Base-by-base conservation (phyloP, 345 rosid species). In the Citrus maxima region DNA sequence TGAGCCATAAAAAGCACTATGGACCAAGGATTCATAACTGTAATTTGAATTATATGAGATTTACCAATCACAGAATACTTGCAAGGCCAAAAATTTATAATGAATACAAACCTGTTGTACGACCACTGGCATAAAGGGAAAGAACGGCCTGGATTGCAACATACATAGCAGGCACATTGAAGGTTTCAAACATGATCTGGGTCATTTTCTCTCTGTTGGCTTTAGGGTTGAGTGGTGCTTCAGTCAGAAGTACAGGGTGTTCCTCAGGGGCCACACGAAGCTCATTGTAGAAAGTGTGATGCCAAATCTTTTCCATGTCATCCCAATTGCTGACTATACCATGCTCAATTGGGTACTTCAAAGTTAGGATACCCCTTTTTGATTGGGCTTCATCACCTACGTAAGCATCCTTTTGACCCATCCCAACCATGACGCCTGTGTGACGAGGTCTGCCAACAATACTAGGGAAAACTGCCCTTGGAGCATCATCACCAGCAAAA, bases 401-500 rank as follows among this genome's bases (percentile, higher is more conserved):
- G 21, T 83, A 87, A 19, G 87, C 86, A 74, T 87, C 89, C 84
- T 84, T 87, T 56, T 87, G 87, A n/a, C 86, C 89, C 90, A 87
- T 85, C 34, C 88, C 90, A 70, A 85, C 85, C 90, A 87, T 87
- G 78, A 87, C 88, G 61, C 90, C 88, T 5, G 88, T 85, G 75
- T 87, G 88, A 40, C 87, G 84, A 25, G 90, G 88, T 69, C 90
- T 71, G 51, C 90, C 88, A 19, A 87, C 86, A 46, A 87, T 88
- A 72, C 88, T 90, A 6, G 91, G 93, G 80, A 90, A 90, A 27
- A 88, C 91, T 67, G 91, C 93, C 79, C 93, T 88, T 13, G 93
- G 93, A 55, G 91, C 93, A 84, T 90, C 93, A 82, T 90, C 93
- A 42, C 93, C 93, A 22, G 91, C 93, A 76, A 88, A 88, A 27